Evolutionary conservation across 2,329 filamentous ascomycete species (phyloP), one percentile per base, ranked within the genome.

Genomic region (Clonostachys sp.): DNA sequence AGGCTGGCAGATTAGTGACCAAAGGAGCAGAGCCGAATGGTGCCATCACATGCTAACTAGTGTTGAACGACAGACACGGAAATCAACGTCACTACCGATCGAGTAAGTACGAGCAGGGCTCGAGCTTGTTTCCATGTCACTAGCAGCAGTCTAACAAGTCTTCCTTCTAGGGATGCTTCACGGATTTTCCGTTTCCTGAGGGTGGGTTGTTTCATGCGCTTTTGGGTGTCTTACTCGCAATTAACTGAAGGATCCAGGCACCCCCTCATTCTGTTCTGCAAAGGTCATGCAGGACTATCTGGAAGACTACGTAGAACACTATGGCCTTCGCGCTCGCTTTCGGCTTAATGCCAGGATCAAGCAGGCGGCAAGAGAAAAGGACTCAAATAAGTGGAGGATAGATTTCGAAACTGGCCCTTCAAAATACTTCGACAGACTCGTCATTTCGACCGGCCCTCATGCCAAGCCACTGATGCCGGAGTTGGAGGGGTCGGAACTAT

Each of bases 391-490:
- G 9, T 68, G 65, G 65, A 42, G 55, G 3, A 16, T 68, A 9
- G 54, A 62, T 4, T 43, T 62, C 7, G 50, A 64, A 12, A 60
- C 50, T 13, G 46, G 42, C 14, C 12, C 30, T 3, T 50, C 53
- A 1, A 45, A 54, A 0, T 50, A 51, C 46, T 67, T 69, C 41
- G 68, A 71, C 57, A 71, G 67, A 49, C 57, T 71, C 6, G 52
- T 67, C 3, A 50, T 72, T 6, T 62, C 56, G 45, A 64, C 52
- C 47, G 66, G 47, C 52, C 67, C 49, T 57, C 71, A 52, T 55
- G 63, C 36, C 42, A 56, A 46, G 35, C 64, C 70, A 1, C 57
- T 60, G 7, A 57, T 67, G 47, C 71, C 71, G 5, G 46, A 53
- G 5, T 53, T 72, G 5, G 55, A 61, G 20, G 68, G 63, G 1